Evolutionary conservation across 2,329 filamentous ascomycete species (phyloP), one percentile per base, ranked within the genome.

Genomic region (Aspergillus texensis): DNA sequence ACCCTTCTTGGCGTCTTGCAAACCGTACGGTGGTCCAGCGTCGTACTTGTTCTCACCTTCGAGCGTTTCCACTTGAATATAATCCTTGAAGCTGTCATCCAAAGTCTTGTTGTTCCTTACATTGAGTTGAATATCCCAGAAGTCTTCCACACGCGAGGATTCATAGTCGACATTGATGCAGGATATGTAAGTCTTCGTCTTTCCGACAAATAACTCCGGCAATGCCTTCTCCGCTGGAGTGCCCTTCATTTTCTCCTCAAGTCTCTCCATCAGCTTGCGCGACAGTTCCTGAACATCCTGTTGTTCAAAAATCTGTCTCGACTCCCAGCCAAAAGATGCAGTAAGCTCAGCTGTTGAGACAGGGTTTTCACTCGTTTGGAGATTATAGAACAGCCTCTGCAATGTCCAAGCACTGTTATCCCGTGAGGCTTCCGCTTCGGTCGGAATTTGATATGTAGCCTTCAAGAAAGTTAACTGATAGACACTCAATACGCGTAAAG

Each of bases 101-200:
- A 99, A 83, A 65, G 91, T 94, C 80, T 92, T 93, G 84, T 97
- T 97, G 36, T 93, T 94, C 67, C 91, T 91, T 57, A 99, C 96
- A 70, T 98, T 99, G 70, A 99, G 87, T 77, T 99, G 95, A 64
- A 99, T 92, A 76, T 99, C 95, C 95, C 95, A 99, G 77, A 97
- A 99, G 71, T 99, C 96, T 78, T 99, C 95, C 68, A 95, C 88
- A 65, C 94, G 88, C 66, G 94, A 97, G 26, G 93, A 97, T 81
- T 98, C 94, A 81, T 97, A 99, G 72, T 96, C 90, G 66, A 99
- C 96, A 77, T 99, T 95, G 77, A 99, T 97, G 81, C 96, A 99
- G 26, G 92, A 96, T 68, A 99, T 96, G 78, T 98, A 99, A 0
- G 95, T 99, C 82, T 98, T 98, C 78, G 96, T 94, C 80, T 98